Evolutionary conservation across 2,329 filamentous ascomycete genomes (phyloP), one percentile per base, ranked within the genome.

Genomic region (Diplocarpon rosae): DNA sequence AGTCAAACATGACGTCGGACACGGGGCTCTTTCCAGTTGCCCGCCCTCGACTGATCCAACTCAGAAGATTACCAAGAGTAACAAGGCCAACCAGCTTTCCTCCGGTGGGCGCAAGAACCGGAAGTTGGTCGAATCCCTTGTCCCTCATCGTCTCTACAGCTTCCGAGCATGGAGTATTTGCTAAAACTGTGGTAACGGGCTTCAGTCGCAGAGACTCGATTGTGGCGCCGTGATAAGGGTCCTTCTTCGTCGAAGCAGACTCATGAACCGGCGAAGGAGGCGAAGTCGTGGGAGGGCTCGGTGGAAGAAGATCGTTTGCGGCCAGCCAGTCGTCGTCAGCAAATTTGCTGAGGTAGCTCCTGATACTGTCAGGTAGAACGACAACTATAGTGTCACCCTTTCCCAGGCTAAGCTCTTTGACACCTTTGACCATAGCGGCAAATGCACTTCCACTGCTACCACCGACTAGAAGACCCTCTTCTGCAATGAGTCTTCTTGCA

Each of bases 271-370:
- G 61, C 56, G 50, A 64, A 52, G 58, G 59, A 47, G 62, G 63
- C 17, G 59, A 62, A 37, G 64, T 69, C 43, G 62, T 64, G 39
- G 62, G 70, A 49, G 68, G 75, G 42, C 69, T 77, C 52, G 67
- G 73, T 32, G 85, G 78, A 20, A 96, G 75, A 17, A 98, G 85
- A 62, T 90, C 83, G 67, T 98, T 98, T 52, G 92, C 92, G 11
- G 88, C 89, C 45, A 98, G 80, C 93, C 92, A 98, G 70, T 96
- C 92, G 62, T 98, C 93, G 63, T 98, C 92, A 54, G 88, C 88
- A 63, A 98, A 98, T 76, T 98, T 98, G 69, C 84, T 90, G 20
- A 98, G 78, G 65, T 98, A 98, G 66, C 87, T 95, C 60, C 92
- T 78, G 62, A 98, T 96, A 68, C 88, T 95, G 65, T 98, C 92